Conservation (phyloP, 257 asterid genomes). For the Nemophila menziesii region DNA sequence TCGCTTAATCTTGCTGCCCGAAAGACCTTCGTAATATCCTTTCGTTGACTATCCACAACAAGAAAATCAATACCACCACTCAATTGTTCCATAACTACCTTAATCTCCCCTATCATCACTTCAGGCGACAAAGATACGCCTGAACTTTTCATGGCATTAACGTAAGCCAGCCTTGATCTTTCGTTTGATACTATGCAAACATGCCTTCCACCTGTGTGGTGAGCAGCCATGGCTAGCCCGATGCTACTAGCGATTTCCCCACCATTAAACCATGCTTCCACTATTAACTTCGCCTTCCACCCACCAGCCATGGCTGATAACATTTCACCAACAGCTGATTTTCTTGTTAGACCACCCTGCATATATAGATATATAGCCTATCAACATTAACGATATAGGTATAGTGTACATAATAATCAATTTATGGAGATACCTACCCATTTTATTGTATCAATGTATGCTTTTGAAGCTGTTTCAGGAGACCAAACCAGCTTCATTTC, state of each 20-base stretch:
- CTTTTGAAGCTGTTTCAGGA: conserved; percentile 24
- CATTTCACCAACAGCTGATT: conserved; percentile 17
- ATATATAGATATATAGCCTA: not conserved
- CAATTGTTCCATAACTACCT: conserved; percentile 16
- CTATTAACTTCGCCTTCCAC: conserved; percentile 21
- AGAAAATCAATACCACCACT: conserved; percentile 22
- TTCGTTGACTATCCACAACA: conserved; percentile 15
- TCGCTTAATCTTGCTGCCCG: conserved; percentile 19
- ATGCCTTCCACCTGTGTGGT: conserved; percentile 23
- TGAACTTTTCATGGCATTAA: conserved; percentile 11
- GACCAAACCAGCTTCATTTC: conserved; percentile 27
- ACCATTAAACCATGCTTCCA: conserved; percentile 21
- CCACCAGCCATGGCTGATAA: conserved; percentile 34
- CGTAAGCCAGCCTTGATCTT: conserved; percentile 13
- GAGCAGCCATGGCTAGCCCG: conserved; percentile 17
- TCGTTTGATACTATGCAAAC: conserved; percentile 21
- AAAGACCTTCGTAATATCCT: conserved; percentile 10
- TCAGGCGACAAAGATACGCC: conserved; percentile 11
- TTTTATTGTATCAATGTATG: conserved; percentile 20
- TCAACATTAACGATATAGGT: not conserved
- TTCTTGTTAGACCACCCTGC: conserved; percentile 17
- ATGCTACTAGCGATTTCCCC: conserved; percentile 14
- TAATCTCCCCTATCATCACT: conserved; percentile 19
- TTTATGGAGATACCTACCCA: conserved; percentile 6
- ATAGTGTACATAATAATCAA: not conserved